A percentile compares a stretch with the other conserved stretches of the same genome.
Conservation (phyloP, 2,329 filamentous ascomycete species). For the Graphilbum fragrans region DNA sequence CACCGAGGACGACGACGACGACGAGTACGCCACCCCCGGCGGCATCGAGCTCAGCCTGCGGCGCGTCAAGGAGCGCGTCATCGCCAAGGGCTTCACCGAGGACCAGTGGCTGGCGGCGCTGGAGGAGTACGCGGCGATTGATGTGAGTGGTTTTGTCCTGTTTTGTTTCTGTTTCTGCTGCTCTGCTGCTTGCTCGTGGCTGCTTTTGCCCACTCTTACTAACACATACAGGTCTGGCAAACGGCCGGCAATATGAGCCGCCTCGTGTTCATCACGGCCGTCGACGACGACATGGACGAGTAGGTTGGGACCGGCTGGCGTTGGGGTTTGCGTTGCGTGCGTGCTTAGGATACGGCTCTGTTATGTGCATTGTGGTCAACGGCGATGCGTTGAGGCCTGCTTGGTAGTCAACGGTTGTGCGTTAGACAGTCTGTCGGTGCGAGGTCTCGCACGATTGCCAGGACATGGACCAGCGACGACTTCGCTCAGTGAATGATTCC, state of each 20-base stretch:
- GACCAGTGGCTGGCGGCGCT: conserved; percentile 81
- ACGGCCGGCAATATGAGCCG: conserved; percentile 58
- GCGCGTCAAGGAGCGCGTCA: conserved; percentile 78
- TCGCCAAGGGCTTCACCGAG: conserved; percentile 93
- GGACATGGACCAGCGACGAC: no score
- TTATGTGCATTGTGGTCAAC: no score
- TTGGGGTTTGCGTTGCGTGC: neutral
- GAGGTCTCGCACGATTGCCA: no score
- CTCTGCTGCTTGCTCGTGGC: neutral
- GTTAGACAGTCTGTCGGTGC: no score
- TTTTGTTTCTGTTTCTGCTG: neutral
- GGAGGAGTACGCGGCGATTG: conserved; percentile 76
- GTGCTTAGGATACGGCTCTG: no score
- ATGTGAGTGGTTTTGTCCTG: conserved; percentile 53
- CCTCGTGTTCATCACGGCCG: conserved; percentile 56
- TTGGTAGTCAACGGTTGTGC: no score
- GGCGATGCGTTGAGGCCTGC: no score
- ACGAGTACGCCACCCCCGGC: conserved; percentile 38
- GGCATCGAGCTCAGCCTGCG: conserved; percentile 69
- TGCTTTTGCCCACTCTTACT: no score
- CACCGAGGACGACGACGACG: conserved; percentile 45
- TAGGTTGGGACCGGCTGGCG: neutral
- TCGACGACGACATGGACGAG: conserved; percentile 37
- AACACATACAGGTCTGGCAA: conserved; percentile 62
- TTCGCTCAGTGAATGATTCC: no score